phyloP scores from a whole-genome alignment of 108 stramenopile genomes.

The Skeletonema menzelii region DNA sequence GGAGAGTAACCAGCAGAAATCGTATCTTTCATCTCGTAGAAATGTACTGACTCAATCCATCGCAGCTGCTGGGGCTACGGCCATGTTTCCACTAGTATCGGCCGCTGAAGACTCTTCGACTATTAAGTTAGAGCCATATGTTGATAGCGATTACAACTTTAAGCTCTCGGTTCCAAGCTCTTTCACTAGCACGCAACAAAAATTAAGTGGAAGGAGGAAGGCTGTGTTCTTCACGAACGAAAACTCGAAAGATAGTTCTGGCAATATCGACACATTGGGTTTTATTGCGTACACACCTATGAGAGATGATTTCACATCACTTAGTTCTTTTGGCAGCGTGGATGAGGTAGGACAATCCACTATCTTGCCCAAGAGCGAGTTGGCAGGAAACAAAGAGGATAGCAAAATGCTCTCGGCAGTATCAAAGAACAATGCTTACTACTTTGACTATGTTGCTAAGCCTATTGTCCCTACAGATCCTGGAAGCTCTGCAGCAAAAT shows the following conservation, averaged over 20 bases:
- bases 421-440: constrained; percentile 71
- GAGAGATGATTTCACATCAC: constrained; percentile 76
- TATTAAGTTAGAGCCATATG: constrained; percentile 25
- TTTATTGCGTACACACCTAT: constrained; percentile 85
- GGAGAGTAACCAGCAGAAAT: neutral
- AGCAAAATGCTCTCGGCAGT: constrained; percentile 66
- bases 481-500: neutral
- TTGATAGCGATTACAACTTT: constrained; percentile 61
- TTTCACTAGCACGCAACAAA: constrained; percentile 60
- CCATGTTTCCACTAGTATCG: neutral
- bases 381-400: constrained; percentile 52
- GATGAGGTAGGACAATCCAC: constrained; percentile 78
- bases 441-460: constrained; percentile 60
- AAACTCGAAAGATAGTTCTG: constrained; percentile 28
- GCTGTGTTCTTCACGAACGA: constrained; percentile 55
- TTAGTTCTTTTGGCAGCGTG: constrained; percentile 70
- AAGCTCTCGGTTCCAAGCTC: constrained; percentile 50
- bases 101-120: neutral
- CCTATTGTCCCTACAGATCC: constrained; percentile 24
- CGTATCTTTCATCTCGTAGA: neutral
- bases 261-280: constrained; percentile 47
- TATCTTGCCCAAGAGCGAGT: constrained; percentile 76
- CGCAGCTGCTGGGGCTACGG: neutral
- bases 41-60: neutral
- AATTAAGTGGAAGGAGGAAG: constrained; percentile 66